Percentiles rank a stretch among this genome's conserved stretches.
Evolutionary conservation across 192 early-diverging fungal species (phyloP).

Genomic region (Phycomyces nitens): DNA sequence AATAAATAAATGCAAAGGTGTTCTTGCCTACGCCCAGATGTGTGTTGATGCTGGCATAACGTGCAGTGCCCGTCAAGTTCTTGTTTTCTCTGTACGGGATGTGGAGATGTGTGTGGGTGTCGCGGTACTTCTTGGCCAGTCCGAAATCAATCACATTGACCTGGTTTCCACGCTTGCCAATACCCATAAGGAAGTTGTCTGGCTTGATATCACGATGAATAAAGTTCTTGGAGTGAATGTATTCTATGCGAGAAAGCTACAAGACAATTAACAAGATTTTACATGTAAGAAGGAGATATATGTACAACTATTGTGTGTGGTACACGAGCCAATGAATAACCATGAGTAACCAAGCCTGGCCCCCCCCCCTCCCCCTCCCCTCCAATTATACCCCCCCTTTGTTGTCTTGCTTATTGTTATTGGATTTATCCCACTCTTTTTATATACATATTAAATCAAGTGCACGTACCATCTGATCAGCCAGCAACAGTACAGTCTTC

Average conservation of each 20-base stretch:
- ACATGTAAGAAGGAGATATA: background rate
- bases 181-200: slow-evolving; percentile 91
- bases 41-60: slow-evolving; percentile 90
- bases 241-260: slow-evolving; percentile 64
- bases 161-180: slow-evolving; percentile 76
- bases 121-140: slow-evolving; percentile 83
- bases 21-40: slow-evolving; percentile 71
- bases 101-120: slow-evolving; percentile 79
- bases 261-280: too few relatives aligned
- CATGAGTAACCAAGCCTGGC: too few relatives aligned
- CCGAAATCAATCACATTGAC: slow-evolving; percentile 92
- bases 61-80: slow-evolving; percentile 88
- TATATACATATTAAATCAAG: background rate
- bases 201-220: slow-evolving; percentile 92
- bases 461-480: slow-evolving; percentile 74
- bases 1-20: too few relatives aligned
- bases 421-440: background rate
- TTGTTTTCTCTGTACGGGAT: slow-evolving; percentile 92
- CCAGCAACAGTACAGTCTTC: slow-evolving; percentile 82
- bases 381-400: too few relatives aligned
- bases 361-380: too few relatives aligned
- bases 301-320: too few relatives aligned
- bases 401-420: background rate
- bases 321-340: too few relatives aligned
- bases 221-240: slow-evolving; percentile 80